Percentiles rank a stretch among this genome's conserved stretches.
phyloP scores from a whole-genome alignment of 1,284 basidiomycete genomes.

The Ceratorhiza oryzae-sativae region DNA sequence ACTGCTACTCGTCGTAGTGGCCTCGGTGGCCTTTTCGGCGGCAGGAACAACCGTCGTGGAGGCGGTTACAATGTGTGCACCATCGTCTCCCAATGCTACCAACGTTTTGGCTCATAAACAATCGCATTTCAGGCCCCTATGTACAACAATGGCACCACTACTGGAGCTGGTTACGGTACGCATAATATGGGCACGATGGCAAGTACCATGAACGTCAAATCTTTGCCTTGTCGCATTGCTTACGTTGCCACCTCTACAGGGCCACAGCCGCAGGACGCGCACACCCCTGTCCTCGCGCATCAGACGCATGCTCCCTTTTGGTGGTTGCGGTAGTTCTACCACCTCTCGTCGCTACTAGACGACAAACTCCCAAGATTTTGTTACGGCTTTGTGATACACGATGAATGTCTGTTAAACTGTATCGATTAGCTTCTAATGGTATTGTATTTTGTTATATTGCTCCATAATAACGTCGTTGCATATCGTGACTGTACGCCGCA shows the following conservation, averaged over 20 bases:
- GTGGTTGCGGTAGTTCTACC: slow-evolving; percentile 44
- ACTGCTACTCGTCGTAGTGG: slow-evolving; percentile 43
- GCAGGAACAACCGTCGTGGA: slow-evolving; percentile 57
- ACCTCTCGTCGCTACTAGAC: slow-evolving; percentile 23
- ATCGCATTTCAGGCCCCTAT: slow-evolving; percentile 52
- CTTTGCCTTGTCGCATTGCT: neutral
- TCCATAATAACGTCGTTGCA: neutral
- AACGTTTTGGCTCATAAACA: neutral
- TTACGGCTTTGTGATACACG: slow-evolving; percentile 20
- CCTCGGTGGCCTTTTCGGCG: slow-evolving; percentile 50
- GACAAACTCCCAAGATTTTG: neutral
- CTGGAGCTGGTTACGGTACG: slow-evolving; percentile 20
- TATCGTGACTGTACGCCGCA: too few relatives aligned
- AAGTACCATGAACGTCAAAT: neutral
- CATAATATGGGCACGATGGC: slow-evolving; percentile 21
- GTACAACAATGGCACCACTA: slow-evolving; percentile 55
- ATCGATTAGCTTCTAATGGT: neutral
- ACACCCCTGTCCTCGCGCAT: slow-evolving; percentile 44
- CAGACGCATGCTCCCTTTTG: slow-evolving; percentile 44
- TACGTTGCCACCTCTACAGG: slow-evolving; percentile 32
- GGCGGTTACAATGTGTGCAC: slow-evolving; percentile 58
- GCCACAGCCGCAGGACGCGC: slow-evolving; percentile 44
- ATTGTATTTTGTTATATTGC: neutral
- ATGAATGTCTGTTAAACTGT: slow-evolving; percentile 35
- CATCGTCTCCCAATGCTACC: neutral